phyloP scores from a whole-genome alignment of 176 grass and related monocot genomes.

The Avena sativa region DNA sequence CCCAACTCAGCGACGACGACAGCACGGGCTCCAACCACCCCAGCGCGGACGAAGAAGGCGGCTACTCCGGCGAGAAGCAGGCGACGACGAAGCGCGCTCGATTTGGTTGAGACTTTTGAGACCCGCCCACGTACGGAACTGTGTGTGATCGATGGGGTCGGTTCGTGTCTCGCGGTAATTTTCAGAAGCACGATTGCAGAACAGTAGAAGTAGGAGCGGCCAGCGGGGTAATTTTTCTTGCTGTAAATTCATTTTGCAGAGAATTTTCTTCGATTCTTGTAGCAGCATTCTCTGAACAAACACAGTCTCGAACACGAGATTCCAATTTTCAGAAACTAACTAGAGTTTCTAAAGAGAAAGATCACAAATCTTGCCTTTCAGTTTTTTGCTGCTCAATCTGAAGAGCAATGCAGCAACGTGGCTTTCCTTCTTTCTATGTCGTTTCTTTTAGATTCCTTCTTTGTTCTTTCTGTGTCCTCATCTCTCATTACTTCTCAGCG shows the following conservation, averaged over 20 bases:
- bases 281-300: background rate
- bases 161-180: background rate
- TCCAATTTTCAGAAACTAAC: background rate
- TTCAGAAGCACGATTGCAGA: background rate
- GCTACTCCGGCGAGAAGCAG: conserved; percentile 11
- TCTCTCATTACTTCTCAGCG: background rate
- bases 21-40: background rate
- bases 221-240: background rate
- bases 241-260: background rate
- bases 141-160: background rate
- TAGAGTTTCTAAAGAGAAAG: background rate
- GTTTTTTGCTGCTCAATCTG: no score
- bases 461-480: background rate
- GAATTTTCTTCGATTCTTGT: background rate
- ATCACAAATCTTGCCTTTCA: no score
- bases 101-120: background rate
- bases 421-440: background rate
- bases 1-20: background rate
- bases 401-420: background rate
- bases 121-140: background rate
- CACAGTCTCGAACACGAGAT: background rate
- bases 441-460: background rate
- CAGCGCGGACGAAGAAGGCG: background rate
- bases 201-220: background rate
- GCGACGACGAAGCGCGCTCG: conserved; percentile 11